Evolutionary conservation across 768 basidiomycete species (phyloP), one percentile per base, ranked within the genome.

Genomic region (Trametes gibbosa): DNA sequence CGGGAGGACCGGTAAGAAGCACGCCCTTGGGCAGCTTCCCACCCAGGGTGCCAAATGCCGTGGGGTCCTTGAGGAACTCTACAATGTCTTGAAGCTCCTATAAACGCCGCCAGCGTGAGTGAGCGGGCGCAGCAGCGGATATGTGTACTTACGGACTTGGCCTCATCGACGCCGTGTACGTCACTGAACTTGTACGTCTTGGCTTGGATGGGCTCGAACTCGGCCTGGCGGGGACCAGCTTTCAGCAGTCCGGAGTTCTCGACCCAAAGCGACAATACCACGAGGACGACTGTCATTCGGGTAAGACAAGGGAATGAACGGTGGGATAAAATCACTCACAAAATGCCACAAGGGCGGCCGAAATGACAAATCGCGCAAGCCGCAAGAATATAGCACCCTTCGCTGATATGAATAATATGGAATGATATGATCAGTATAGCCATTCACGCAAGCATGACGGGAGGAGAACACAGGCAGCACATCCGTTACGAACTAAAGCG

Each of bases 101-200:
- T 12, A 14, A 65, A n/a, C 46, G 45, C 23, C 19, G 10, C 14
- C 14, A 25, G 16, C 32, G n/a, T 48, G 25, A 54, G 40, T 25
- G 17, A 21, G 7, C 29, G 13, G 1, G 21, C 25, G 37, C 57
- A 41, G 52, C 14, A 21, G 25, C 3, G 16, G 48, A 58, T 2
- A 37, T 12, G 27, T 13, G 4, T n/a, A 72, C 80, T 41, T 51
- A 89, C 95, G 69, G 89, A 85, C 74, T 98, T 98, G 35, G 91
- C 97, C 74, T 99, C 97, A 65, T 98, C 97, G 25, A 96, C 90
- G 29, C 97, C 97, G 64, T 98, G 95, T 5, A 99, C 95, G 73
- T 99, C 97, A 62, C 84, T 86, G 69, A 99, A 98, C 67, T 84
- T 95, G 73, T 95, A 89, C 1, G 84, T 79, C 66, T 90, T 92